phyloP scores from a whole-genome alignment of 306 rosid genomes.

The Heteromeles arbutifolia region DNA sequence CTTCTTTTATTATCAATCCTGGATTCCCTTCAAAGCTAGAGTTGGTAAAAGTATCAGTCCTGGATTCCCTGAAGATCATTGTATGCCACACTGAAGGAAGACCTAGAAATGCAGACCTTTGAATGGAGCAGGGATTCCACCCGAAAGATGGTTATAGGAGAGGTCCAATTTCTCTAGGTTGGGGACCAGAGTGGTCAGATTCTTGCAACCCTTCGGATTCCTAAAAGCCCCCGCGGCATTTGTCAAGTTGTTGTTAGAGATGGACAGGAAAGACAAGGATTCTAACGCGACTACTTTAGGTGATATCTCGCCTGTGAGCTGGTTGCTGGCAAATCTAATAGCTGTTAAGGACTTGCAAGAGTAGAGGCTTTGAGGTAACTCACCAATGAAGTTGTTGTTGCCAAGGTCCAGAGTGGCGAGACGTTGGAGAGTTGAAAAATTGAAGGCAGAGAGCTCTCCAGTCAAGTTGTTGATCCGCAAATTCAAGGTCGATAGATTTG shows the following conservation, averaged over 20 bases:
- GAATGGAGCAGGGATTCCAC: slow-evolving; percentile 71
- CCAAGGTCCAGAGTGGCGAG: slow-evolving; percentile 75
- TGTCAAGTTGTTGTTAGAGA: slow-evolving; percentile 52
- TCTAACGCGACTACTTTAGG: slow-evolving; percentile 46
- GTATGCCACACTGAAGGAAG: slow-evolving; percentile 65
- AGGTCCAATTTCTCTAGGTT: too few relatives aligned
- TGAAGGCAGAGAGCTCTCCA: slow-evolving; percentile 55
- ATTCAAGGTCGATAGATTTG: slow-evolving; percentile 55
- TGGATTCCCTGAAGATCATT: too few relatives aligned
- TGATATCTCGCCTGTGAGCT: slow-evolving; percentile 55
- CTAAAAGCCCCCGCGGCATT: slow-evolving; percentile 57
- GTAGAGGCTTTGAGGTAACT: slow-evolving; percentile 66
- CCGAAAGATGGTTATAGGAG: slow-evolving; percentile 57
- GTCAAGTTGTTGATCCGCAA: slow-evolving; percentile 59
- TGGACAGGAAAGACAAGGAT: slow-evolving; percentile 61
- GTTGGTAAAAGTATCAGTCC: slow-evolving; percentile 58
- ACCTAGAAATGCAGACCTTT: slow-evolving; percentile 62
- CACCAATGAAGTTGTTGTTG: slow-evolving; percentile 60
- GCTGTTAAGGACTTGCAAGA: slow-evolving; percentile 68
- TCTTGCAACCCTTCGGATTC: slow-evolving; percentile 54
- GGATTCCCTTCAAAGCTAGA: slow-evolving; percentile 68
- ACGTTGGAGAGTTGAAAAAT: slow-evolving; percentile 52
- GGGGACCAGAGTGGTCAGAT: slow-evolving; percentile 62
- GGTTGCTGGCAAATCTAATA: slow-evolving; percentile 57
- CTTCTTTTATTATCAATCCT: neutral